Evolutionary conservation across 2,329 filamentous ascomycete genomes (phyloP).

Genomic region (Aspergillus japonicus): DNA sequence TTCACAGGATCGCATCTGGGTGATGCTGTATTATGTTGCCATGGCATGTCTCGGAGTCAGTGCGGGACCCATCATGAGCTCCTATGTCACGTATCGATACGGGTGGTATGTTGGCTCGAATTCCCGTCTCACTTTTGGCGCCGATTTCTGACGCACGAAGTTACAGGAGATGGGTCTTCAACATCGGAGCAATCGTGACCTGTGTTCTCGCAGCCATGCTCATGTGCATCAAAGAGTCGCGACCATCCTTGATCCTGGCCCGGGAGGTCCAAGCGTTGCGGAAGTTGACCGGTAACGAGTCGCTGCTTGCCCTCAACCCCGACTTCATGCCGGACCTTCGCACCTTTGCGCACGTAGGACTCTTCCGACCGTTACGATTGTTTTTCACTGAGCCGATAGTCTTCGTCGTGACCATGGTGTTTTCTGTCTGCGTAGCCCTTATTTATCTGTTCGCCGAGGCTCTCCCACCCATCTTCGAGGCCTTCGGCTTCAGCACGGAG

Average conservation of each 20-base stretch:
- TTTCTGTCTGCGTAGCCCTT: constrained; percentile 42
- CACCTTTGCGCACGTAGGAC: constrained; percentile 36
- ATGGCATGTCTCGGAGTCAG: constrained; percentile 43
- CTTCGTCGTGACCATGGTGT: constrained; percentile 43
- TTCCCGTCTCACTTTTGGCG: background rate
- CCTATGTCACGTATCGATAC: constrained; percentile 36
- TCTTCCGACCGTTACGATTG: constrained; percentile 42
- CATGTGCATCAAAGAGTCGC: constrained; percentile 42
- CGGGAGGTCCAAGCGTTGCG: constrained; percentile 29
- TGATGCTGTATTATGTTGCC: constrained; percentile 45
- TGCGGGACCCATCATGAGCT: constrained; percentile 45
- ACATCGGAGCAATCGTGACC: constrained; percentile 40
- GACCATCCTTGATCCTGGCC: constrained; percentile 43
- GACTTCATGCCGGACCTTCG: constrained; percentile 38
- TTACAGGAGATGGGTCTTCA: constrained; percentile 47
- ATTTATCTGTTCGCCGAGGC: constrained; percentile 52
- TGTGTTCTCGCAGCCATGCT: constrained; percentile 33
- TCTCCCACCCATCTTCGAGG: constrained; percentile 41
- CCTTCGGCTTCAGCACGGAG: constrained; percentile 33
- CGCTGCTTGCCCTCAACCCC: constrained; percentile 35
- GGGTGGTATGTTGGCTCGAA: constrained; percentile 34
- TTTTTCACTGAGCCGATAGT: constrained; percentile 50
- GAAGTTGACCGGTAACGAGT: constrained; percentile 23
- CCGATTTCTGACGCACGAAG: background rate
- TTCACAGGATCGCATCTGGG: constrained; percentile 44